phyloP scores from a whole-genome alignment of 768 basidiomycete species.

The Amylocystis lapponica region DNA sequence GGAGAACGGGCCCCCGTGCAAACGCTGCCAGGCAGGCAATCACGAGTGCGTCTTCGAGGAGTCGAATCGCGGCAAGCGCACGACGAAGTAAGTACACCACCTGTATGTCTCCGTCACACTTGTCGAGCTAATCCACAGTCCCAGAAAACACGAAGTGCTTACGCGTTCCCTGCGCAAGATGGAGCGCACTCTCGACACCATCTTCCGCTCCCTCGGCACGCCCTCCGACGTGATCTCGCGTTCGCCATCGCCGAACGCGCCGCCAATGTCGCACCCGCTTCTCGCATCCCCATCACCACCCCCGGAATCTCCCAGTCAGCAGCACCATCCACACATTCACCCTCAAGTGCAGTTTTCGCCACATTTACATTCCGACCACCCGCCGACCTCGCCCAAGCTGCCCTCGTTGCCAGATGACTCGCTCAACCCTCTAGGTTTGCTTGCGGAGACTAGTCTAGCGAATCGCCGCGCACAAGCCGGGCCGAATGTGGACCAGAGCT shows the following conservation, averaged over 20 bases:
- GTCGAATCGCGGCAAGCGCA: slow-evolving; percentile 89
- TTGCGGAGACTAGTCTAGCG: slow-evolving; percentile 85
- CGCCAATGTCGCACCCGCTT: slow-evolving; percentile 38
- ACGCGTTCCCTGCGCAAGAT: slow-evolving; percentile 82
- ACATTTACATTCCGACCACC: slow-evolving; percentile 2
- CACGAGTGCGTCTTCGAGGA: slow-evolving; percentile 98
- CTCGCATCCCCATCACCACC: slow-evolving; percentile 32
- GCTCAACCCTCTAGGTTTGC: slow-evolving; percentile 85
- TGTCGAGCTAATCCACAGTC: slow-evolving; percentile 22
- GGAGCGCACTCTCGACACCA: slow-evolving; percentile 90
- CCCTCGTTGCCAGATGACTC: slow-evolving; percentile 90
- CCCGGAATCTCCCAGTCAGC: slow-evolving; percentile 36
- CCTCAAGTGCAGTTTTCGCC: neutral
- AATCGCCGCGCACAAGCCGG: slow-evolving; percentile 57
- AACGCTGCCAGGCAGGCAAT: slow-evolving; percentile 70
- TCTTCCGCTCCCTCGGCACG: slow-evolving; percentile 83
- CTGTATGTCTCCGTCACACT: slow-evolving; percentile 12
- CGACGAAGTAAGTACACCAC: slow-evolving; percentile 53
- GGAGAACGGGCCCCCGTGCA: slow-evolving; percentile 88
- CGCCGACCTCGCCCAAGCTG: slow-evolving; percentile 70
- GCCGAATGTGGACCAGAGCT: slow-evolving; percentile 10
- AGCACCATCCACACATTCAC: slow-evolving; percentile 17
- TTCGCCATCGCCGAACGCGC: slow-evolving; percentile 62
- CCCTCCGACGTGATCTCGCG: slow-evolving; percentile 81
- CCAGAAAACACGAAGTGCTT: slow-evolving; percentile 78